A percentile compares a stretch with the other conserved stretches of the same genome.
These are phyloP conservation scores for Leptomonas pyrrhocoris DNA, from an alignment of 208 protist genomes.

Conservation along the genomic window DNA sequence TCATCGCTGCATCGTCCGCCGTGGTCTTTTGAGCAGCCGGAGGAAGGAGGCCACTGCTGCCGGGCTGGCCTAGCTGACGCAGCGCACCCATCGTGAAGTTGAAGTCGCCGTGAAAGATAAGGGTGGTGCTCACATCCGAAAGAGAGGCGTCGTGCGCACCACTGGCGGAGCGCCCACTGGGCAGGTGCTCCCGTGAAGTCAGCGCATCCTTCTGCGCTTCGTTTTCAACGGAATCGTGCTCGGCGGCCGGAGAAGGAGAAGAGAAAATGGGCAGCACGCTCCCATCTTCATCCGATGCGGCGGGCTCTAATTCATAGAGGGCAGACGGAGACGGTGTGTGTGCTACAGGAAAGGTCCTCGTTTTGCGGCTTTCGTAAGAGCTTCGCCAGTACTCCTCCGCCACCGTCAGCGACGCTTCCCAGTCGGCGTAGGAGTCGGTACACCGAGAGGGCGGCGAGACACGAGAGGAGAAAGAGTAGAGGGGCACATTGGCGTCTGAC, in stretches of 20 bases:
- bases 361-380: background rate
- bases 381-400: background rate
- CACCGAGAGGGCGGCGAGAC: background rate
- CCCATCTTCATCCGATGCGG: background rate
- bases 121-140: background rate
- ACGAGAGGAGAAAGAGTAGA: background rate
- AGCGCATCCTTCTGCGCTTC: background rate
- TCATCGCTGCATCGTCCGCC: background rate
- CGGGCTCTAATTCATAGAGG: background rate
- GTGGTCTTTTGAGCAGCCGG: background rate
- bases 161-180: background rate
- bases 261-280: background rate
- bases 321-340: background rate
- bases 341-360: background rate
- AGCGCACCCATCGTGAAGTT: conserved; percentile 6
- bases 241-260: background rate
- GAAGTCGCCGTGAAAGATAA: conserved; percentile 14
- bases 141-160: background rate
- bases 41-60: background rate
- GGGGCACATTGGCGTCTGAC: background rate
- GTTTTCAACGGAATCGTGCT: too few species aligned
- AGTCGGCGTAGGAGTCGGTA: background rate
- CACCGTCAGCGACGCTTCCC: background rate
- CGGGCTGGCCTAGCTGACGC: background rate
- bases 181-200: background rate